phyloP scores from a whole-genome alignment of 2,329 filamentous ascomycete genomes.

The Tothia fuscella region DNA sequence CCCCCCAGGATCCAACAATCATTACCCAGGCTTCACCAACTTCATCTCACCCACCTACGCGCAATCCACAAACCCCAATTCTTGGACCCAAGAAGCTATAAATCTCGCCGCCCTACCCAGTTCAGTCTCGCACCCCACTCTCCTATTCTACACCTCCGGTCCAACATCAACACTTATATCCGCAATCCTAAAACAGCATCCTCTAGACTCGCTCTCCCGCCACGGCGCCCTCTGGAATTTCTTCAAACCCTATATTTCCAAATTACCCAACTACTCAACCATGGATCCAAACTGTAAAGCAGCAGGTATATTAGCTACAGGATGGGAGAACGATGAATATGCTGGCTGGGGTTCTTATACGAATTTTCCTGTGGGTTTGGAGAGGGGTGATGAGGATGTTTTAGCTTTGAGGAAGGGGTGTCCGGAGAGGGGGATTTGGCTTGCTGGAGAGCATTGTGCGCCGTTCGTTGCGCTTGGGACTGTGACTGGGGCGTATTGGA shows the following conservation, averaged over 20 bases:
- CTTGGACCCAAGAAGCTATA: conserved; percentile 66
- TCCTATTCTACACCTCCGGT: conserved; percentile 73
- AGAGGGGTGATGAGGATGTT: conserved; percentile 60
- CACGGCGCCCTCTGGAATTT: conserved; percentile 48
- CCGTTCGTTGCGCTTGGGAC: conserved; percentile 84
- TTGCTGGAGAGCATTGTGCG: conserved; percentile 82
- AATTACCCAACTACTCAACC: conserved; percentile 54
- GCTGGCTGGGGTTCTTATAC: conserved; percentile 74
- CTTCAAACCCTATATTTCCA: conserved; percentile 67
- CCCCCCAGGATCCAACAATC: neutral
- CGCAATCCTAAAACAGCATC: conserved; percentile 18
- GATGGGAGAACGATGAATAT: conserved; percentile 67
- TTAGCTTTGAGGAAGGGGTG: conserved; percentile 44
- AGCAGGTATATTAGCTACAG: conserved; percentile 52
- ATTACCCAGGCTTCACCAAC: conserved; percentile 53
- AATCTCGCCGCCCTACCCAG: conserved; percentile 58
- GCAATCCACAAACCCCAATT: conserved; percentile 43
- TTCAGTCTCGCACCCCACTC: conserved; percentile 56
- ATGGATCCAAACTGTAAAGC: conserved; percentile 48
- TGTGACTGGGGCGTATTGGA: conserved; percentile 84
- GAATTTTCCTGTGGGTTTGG: conserved; percentile 70
- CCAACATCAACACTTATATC: conserved; percentile 39
- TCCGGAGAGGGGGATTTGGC: conserved; percentile 61
- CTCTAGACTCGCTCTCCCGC: conserved; percentile 26
- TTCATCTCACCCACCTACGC: conserved; percentile 65